Base-by-base conservation (phyloP, 495 filamentous ascomycete species). In the Neurospora africana region DNA sequence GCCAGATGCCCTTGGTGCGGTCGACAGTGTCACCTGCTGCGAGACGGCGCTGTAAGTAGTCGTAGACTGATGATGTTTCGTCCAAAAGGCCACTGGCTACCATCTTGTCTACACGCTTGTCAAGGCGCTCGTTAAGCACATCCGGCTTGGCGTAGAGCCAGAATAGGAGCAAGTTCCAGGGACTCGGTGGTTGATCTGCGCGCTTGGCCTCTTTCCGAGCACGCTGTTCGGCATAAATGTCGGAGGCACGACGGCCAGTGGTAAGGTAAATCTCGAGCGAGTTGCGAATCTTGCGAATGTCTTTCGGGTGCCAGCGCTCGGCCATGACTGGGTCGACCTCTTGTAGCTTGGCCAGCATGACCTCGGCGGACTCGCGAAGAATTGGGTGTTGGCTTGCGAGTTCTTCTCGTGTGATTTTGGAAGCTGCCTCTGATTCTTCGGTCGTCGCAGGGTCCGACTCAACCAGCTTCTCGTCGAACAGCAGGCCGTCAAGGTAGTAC, bases 251-350 rank as follows among this genome's bases (percentile, higher is more conserved):
- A 72, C 84, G 88, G 2, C 93, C 92, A 9, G 92, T 95, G 70
- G 86, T 85, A 33, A 95, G 87, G 77, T 88, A 98, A 68, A 99
- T 97, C 77, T 97, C 92, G 7, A 99, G 85, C 3, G 94, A 97
- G 47, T 93, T 89, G 68, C 87, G 88, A 73, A 99, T 97, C 79
- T 97, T 98, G 65, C 96, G 90, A 33, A 85, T 82, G 75, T 99
- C 96, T 43, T 92, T 93, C 1, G 95, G 95, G 79, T 99, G 96
- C 96, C 96, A 99, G 68, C 90, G 86, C 69, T 89, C 86, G 19
- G 96, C 96, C 90, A 98, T 97, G 5, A 85, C 82, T 3, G 95
- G 95, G 79, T 99, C 96, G 0, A 98, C 90, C 76, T 91, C 87
- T 70, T 83, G 84, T 70, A 98, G 83, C 76, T 91, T 89, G 40